phyloP scores from a whole-genome alignment of 371 early-diverging fungal species.

The Lichtheimia ramosa region DNA sequence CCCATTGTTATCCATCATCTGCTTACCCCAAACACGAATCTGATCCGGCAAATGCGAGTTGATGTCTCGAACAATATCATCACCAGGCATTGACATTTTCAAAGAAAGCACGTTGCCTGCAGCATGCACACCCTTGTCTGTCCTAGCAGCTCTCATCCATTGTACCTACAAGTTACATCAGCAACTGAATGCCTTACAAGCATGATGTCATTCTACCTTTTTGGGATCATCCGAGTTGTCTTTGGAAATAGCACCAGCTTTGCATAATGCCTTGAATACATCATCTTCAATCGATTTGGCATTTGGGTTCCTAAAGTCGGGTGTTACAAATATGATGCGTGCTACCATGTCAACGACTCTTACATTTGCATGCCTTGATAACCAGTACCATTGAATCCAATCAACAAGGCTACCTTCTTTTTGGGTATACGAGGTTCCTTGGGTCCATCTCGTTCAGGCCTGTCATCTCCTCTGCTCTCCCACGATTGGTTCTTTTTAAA shows the following conservation, averaged over 20 bases:
- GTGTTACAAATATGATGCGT: not conserved
- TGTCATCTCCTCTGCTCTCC: constrained; percentile 4
- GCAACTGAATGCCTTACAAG: too few relatives aligned
- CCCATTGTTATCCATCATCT: not conserved
- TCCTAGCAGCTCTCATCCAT: constrained; percentile 94
- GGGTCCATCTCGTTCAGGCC: constrained; percentile 1
- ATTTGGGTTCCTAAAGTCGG: constrained; percentile 60
- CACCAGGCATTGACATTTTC: constrained; percentile 74
- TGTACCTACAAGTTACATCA: constrained; percentile 47
- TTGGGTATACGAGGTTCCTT: constrained; percentile 72
- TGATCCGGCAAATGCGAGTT: constrained; percentile 79
- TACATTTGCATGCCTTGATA: constrained; percentile 97
- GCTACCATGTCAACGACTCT: not conserved
- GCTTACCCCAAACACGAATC: constrained; percentile 83
- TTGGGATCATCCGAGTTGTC: constrained; percentile 77
- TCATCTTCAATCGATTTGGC: constrained; percentile 83
- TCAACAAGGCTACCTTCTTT: constrained; percentile 82
- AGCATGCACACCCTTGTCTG: constrained; percentile 99
- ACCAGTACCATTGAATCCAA: constrained; percentile 95
- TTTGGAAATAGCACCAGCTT: constrained; percentile 77
- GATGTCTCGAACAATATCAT: constrained; percentile 69
- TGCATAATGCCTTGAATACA: constrained; percentile 73
- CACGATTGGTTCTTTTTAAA: constrained; percentile 20
- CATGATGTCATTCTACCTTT: constrained; percentile 59
- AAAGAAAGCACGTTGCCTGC: constrained; percentile 94